Percentiles rank a stretch among this genome's conserved stretches.
Conservation (phyloP, 495 filamentous ascomycete species). For the Podospora conica region DNA sequence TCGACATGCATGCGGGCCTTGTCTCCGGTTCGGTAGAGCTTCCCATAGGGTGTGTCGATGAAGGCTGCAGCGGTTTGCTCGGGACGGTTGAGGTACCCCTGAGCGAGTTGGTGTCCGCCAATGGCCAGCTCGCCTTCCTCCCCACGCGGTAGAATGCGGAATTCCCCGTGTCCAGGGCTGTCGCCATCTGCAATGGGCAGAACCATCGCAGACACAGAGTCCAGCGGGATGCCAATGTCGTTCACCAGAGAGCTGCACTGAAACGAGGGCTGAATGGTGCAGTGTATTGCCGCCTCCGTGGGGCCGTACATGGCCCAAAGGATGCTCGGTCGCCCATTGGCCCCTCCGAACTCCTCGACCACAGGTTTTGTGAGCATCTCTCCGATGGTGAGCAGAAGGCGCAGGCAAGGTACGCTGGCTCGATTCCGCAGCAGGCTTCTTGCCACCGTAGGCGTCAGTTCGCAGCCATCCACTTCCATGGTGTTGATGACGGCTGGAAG, state of each 20-base stretch:
- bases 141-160: constrained; percentile 56
- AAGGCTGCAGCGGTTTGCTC: constrained; percentile 72
- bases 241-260: constrained; percentile 42
- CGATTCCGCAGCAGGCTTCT: constrained; percentile 58
- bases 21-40: constrained; percentile 81
- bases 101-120: constrained; percentile 71
- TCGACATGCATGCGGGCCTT: constrained; percentile 61
- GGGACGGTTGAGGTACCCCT: constrained; percentile 74
- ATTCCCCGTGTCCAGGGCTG: constrained; percentile 12
- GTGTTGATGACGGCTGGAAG: constrained; percentile 55
- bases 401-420: constrained; percentile 53
- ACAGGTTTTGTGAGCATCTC: constrained; percentile 76
- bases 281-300: constrained; percentile 77
- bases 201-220: constrained; percentile 71
- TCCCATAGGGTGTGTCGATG: constrained; percentile 47
- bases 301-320: constrained; percentile 86
- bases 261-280: constrained; percentile 38
- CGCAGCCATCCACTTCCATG: constrained; percentile 69
- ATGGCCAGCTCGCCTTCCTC: constrained; percentile 75
- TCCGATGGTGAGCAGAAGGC: constrained; percentile 70
- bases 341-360: constrained; percentile 63
- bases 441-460: constrained; percentile 77
- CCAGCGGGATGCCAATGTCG: constrained; percentile 65
- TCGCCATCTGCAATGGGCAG: constrained; percentile 34
- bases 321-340: constrained; percentile 38